Evolutionary conservation across 176 grass and related monocot species (phyloP).

Genomic region (Miscanthus lutarioriparius): DNA sequence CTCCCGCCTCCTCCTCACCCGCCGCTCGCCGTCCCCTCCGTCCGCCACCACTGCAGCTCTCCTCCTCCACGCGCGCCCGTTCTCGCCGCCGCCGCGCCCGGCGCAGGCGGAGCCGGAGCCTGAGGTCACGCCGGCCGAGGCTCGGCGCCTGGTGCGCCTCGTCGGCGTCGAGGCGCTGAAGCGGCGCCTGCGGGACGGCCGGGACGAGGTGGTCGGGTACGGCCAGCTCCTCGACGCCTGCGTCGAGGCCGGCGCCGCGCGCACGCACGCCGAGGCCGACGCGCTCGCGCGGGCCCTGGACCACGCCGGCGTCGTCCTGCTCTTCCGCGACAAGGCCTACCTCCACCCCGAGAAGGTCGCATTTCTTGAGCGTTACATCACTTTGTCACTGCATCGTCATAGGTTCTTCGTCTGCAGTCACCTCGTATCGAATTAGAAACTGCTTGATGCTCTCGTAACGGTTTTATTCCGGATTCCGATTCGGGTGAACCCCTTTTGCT

Average conservation of each 20-base stretch:
- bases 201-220: slow-evolving; percentile 52
- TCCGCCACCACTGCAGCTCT: neutral
- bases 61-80: slow-evolving; percentile 29
- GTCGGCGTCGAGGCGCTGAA: slow-evolving; percentile 67
- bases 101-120: neutral
- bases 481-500: neutral
- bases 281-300: slow-evolving; percentile 49
- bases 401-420: neutral
- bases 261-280: slow-evolving; percentile 50
- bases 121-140: slow-evolving; percentile 45
- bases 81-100: neutral
- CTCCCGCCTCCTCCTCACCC: slow-evolving; percentile 11
- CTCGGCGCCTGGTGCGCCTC: slow-evolving; percentile 57
- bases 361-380: neutral
- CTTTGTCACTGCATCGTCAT: neutral
- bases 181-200: slow-evolving; percentile 46
- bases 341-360: slow-evolving; percentile 71
- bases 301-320: slow-evolving; percentile 58
- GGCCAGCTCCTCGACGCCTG: slow-evolving; percentile 56
- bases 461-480: slow-evolving; percentile 6
- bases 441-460: neutral
- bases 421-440: neutral
- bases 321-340: slow-evolving; percentile 73
- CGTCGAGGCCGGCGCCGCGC: slow-evolving; percentile 52
- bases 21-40: neutral